These are phyloP conservation scores for Penicillium aurantiogriseum DNA, from an alignment of 2,329 filamentous ascomycete species.

Conservation along the genomic window DNA sequence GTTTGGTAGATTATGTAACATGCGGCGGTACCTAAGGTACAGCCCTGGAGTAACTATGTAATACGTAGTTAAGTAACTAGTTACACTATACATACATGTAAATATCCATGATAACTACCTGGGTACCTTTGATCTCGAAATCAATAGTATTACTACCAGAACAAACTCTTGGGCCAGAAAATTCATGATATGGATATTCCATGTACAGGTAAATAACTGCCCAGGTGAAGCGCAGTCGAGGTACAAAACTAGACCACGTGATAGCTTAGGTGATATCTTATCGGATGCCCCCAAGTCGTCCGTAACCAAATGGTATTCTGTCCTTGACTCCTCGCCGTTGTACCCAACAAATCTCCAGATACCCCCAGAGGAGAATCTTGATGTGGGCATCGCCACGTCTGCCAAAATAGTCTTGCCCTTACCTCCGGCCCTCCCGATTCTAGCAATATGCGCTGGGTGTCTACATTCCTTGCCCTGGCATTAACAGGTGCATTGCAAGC, in stretches of 20 bases:
- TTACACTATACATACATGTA: neutral
- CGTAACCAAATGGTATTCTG: neutral
- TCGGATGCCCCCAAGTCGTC: constrained; percentile 1
- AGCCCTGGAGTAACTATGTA: no score
- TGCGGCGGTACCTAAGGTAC: neutral
- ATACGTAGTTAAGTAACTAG: no score
- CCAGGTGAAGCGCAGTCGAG: neutral
- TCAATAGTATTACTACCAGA: neutral
- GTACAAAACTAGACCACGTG: neutral
- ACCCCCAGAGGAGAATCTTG: neutral
- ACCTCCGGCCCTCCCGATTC: neutral
- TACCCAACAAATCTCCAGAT: neutral
- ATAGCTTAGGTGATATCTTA: constrained; percentile 9
- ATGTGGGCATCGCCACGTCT: neutral
- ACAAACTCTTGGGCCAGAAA: neutral
- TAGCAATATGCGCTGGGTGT: constrained; percentile 28
- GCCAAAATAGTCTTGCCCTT: neutral
- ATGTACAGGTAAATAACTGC: no score
- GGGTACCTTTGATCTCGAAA: no score
- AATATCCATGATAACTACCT: neutral
- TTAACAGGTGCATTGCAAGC: constrained; percentile 27
- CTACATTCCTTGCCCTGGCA: constrained; percentile 29
- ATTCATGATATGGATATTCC: neutral
- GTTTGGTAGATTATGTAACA: constrained; percentile 5
- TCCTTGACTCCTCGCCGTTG: neutral